These are phyloP conservation scores for Aureobasidium sp. DNA, from an alignment of 2,329 filamentous ascomycete species.

Conservation along the genomic window DNA sequence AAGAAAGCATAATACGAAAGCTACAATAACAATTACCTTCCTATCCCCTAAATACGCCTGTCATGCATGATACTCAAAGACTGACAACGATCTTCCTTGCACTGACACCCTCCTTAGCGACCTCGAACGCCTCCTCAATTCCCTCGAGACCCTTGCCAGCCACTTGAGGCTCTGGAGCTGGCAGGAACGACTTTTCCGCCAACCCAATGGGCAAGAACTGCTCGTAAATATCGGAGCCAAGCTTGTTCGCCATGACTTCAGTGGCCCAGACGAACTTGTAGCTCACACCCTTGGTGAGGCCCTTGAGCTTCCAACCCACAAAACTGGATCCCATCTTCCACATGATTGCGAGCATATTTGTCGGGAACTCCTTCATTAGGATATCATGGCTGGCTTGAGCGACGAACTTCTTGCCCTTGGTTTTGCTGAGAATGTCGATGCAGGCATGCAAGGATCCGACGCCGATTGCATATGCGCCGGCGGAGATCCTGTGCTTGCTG, in stretches of 20 bases:
- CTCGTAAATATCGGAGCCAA: background rate
- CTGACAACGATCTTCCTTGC: conserved; percentile 21
- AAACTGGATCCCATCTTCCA: background rate
- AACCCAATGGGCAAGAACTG: conserved; percentile 27
- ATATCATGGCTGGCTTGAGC: conserved; percentile 8
- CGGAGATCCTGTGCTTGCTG: conserved; percentile 2
- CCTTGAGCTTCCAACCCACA: background rate
- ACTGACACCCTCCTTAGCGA: conserved; percentile 16
- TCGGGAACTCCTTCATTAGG: background rate
- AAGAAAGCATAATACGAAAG: background rate
- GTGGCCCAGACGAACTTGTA: conserved; percentile 4
- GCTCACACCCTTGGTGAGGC: background rate
- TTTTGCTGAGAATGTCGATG: conserved; percentile 2
- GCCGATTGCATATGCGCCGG: conserved; percentile 2
- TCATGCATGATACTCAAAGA: background rate
- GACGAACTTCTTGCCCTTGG: conserved; percentile 8
- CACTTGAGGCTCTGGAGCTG: conserved; percentile 21
- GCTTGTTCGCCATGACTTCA: conserved; percentile 3
- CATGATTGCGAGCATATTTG: background rate
- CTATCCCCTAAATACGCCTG: background rate
- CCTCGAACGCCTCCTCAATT: conserved; percentile 18
- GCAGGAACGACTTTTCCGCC: conserved; percentile 25
- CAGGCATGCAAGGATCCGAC: background rate
- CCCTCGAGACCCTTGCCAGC: conserved; percentile 20
- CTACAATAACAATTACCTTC: background rate